Evolutionary conservation across 352 stramenopile genomes (phyloP).

Genomic region (Globisporangium cystogenes): DNA sequence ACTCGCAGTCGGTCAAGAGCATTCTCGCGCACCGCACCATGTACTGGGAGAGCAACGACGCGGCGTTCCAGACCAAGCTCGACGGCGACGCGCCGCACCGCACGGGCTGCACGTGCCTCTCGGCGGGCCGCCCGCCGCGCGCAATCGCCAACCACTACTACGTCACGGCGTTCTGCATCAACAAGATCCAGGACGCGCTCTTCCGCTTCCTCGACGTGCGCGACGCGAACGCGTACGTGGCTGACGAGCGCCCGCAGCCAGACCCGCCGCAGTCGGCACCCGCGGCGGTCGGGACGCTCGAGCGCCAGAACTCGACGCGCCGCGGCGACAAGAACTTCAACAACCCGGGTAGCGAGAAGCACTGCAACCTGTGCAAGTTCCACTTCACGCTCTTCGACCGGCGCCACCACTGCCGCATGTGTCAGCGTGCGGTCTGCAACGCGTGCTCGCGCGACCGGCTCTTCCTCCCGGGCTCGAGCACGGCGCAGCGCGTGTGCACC

Average conservation of each 20-base stretch:
- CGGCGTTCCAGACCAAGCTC: slow-evolving; percentile 64
- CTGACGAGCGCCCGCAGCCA: slow-evolving; percentile 57
- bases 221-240: slow-evolving; percentile 75
- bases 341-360: slow-evolving; percentile 73
- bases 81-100: slow-evolving; percentile 77
- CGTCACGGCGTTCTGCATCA: slow-evolving; percentile 85
- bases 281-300: slow-evolving; percentile 26
- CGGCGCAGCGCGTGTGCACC: slow-evolving; percentile 84
- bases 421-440: slow-evolving; percentile 83
- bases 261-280: slow-evolving; percentile 55
- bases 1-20: slow-evolving; percentile 83
- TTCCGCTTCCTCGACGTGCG: slow-evolving; percentile 80
- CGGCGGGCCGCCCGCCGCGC: slow-evolving; percentile 54
- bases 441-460: slow-evolving; percentile 81
- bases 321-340: slow-evolving; percentile 50
- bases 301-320: slow-evolving; percentile 49
- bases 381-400: slow-evolving; percentile 89
- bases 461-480: slow-evolving; percentile 78
- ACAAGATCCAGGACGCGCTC: slow-evolving; percentile 82
- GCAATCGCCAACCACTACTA: slow-evolving; percentile 85
- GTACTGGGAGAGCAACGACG: slow-evolving; percentile 88
- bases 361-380: slow-evolving; percentile 88
- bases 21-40: slow-evolving; percentile 85
- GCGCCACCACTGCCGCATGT: slow-evolving; percentile 88
- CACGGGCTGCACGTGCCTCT: slow-evolving; percentile 82